Conservation (phyloP, 768 basidiomycete species). For the Hygrophoropsis aurantiaca region DNA sequence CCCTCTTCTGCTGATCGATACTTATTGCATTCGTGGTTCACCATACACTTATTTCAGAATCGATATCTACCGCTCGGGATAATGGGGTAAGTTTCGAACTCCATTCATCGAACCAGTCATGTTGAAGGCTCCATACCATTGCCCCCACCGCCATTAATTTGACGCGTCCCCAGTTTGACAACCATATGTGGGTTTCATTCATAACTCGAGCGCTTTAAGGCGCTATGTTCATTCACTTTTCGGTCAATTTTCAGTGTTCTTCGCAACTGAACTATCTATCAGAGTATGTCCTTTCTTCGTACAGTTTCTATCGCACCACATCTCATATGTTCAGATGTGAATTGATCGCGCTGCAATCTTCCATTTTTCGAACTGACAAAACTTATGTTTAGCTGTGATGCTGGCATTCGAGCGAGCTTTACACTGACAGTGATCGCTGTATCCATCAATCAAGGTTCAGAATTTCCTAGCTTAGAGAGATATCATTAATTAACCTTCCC, state of each 20-base stretch:
- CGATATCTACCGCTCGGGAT: slow-evolving; percentile 5
- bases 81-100: slow-evolving; percentile 5
- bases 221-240: background rate
- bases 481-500: background rate
- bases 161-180: background rate
- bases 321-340: background rate
- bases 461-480: background rate
- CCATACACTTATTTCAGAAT: slow-evolving; percentile 1
- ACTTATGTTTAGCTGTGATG: slow-evolving; percentile 3
- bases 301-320: background rate
- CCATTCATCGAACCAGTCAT: background rate
- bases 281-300: background rate
- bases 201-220: background rate
- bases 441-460: slow-evolving; percentile 7
- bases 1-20: background rate
- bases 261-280: background rate
- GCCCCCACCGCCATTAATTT: background rate
- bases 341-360: background rate
- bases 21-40: background rate
- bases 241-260: background rate
- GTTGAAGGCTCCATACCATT: background rate
- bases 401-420: background rate
- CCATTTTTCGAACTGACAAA: background rate
- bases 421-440: slow-evolving; percentile 4
- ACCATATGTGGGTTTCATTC: background rate